Evolutionary conservation across 1,284 basidiomycete genomes (phyloP).

Genomic region (Anthracocystis walkeri): DNA sequence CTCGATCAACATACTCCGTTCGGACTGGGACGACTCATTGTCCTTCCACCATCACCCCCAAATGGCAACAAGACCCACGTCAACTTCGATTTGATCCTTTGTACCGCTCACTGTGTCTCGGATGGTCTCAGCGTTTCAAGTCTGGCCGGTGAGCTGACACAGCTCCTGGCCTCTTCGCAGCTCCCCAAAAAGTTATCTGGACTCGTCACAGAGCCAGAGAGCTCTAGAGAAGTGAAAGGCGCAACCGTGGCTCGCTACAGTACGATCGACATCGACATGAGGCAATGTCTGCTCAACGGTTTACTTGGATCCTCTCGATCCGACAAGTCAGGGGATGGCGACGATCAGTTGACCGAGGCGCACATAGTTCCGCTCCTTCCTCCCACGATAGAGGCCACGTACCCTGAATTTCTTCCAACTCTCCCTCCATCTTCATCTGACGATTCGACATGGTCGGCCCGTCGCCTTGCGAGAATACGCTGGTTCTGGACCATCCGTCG

Average conservation of each 20-base stretch:
- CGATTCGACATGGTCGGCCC: not conserved
- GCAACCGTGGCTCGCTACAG: slow-evolving; percentile 15
- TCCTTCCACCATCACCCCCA: slow-evolving; percentile 23
- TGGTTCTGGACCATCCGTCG: slow-evolving; percentile 53
- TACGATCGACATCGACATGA: slow-evolving; percentile 11
- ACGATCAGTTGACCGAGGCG: not conserved
- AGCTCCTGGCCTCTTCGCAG: slow-evolving; percentile 24
- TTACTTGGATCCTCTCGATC: not conserved
- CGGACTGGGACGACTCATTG: slow-evolving; percentile 32
- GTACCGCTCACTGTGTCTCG: slow-evolving; percentile 43
- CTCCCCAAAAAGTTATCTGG: slow-evolving; percentile 19
- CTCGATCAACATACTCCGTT: slow-evolving; percentile 25
- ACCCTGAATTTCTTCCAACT: slow-evolving; percentile 30
- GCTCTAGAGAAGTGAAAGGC: not conserved
- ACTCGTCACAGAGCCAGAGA: slow-evolving; percentile 5
- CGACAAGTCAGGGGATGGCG: not conserved
- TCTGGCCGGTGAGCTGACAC: slow-evolving; percentile 35
- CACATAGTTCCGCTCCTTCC: slow-evolving; percentile 32
- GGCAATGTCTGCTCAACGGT: slow-evolving; percentile 20
- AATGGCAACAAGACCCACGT: not conserved
- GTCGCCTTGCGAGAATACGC: slow-evolving; percentile 24
- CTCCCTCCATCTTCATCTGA: not conserved
- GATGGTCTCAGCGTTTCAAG: slow-evolving; percentile 45
- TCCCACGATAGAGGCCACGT: slow-evolving; percentile 37
- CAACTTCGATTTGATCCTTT: slow-evolving; percentile 39